These are phyloP conservation scores for Geosmithia putterillii DNA, from an alignment of 2,329 filamentous ascomycete species.

Conservation along the genomic window DNA sequence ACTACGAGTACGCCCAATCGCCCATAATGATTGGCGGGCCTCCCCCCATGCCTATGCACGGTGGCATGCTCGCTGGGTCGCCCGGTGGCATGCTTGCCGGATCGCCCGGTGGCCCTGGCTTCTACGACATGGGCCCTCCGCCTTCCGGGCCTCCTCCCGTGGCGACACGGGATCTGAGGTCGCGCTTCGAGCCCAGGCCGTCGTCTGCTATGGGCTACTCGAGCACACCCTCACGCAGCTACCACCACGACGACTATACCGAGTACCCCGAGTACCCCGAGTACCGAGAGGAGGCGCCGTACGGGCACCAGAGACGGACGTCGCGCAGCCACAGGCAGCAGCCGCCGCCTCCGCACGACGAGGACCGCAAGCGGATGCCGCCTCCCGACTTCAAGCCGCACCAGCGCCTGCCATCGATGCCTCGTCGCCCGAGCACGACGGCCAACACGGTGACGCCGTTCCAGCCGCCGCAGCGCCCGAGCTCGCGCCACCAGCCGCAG, in stretches of 20 bases:
- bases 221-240: neutral
- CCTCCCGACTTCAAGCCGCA: conserved; percentile 26
- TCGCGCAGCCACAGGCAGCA: conserved; percentile 25
- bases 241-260: conserved; percentile 13
- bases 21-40: conserved; percentile 1
- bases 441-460: conserved; percentile 11
- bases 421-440: conserved; percentile 2
- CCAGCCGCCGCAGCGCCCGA: conserved; percentile 11
- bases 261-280: conserved; percentile 21
- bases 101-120: conserved; percentile 8
- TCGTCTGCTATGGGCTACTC: conserved; percentile 14
- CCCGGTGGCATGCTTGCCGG: conserved; percentile 8
- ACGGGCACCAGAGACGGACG: conserved; percentile 21
- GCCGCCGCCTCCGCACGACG: no score
- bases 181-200: conserved; percentile 21
- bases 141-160: neutral
- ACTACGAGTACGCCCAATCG: neutral
- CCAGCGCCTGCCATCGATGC: conserved; percentile 4
- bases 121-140: conserved; percentile 13
- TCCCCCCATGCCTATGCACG: conserved; percentile 13
- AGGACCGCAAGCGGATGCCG: conserved; percentile 35
- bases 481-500: conserved; percentile 13
- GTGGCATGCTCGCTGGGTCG: conserved; percentile 1
- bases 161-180: conserved; percentile 11
- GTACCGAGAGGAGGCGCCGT: conserved; percentile 24